phyloP scores from a whole-genome alignment of 208 protist genomes.

The Acanthamoeba royreba region DNA sequence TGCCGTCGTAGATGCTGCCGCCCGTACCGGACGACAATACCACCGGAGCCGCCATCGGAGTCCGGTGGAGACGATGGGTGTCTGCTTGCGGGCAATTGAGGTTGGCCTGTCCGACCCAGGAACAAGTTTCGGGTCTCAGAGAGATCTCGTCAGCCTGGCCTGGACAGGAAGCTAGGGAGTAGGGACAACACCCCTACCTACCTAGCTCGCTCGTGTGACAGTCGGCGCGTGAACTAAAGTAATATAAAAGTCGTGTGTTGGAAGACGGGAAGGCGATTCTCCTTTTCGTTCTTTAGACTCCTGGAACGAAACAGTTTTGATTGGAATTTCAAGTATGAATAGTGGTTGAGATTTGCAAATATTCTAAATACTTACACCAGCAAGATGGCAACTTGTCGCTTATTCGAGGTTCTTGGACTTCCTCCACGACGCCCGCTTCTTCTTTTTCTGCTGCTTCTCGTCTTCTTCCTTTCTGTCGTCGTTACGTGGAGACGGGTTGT shows the following conservation, averaged over 20 bases:
- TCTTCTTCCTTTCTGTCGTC: background rate
- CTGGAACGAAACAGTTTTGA: background rate
- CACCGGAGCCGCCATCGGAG: background rate
- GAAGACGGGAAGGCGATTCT: background rate
- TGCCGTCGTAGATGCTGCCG: background rate
- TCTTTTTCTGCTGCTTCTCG: background rate
- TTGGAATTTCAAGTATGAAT: background rate
- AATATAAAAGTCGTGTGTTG: no score
- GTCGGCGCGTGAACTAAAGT: no score
- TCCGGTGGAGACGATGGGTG: background rate
- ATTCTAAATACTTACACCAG: background rate
- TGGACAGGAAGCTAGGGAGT: no score
- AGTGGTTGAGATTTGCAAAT: background rate
- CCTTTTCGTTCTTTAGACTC: background rate
- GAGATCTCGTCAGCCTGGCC: no score
- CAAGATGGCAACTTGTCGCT: background rate
- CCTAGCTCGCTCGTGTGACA: no score
- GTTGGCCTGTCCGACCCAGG: no score
- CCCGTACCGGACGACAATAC: background rate
- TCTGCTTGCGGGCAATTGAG: background rate
- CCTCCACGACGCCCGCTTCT: background rate
- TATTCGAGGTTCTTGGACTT: background rate
- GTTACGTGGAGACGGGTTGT: background rate
- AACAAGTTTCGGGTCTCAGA: no score
- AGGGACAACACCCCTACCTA: no score